Evolutionary conservation across 2,329 filamentous ascomycete species (phyloP), one percentile per base, ranked within the genome.

Genomic region (Colletotrichum australisinense): DNA sequence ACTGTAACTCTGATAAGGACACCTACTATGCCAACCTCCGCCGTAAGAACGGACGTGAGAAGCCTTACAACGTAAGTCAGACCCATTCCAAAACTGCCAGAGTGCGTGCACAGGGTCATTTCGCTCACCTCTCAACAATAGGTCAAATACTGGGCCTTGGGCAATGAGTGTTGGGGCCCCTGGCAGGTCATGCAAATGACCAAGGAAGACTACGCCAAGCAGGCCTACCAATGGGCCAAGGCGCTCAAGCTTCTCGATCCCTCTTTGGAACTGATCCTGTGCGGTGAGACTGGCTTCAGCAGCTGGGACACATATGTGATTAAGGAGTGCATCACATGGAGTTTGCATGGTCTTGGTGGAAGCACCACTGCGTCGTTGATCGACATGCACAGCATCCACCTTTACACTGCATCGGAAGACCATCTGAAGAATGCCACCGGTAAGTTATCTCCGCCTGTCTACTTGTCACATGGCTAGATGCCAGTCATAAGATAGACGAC

Each of bases 91-190:
- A 9, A 9, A n/a, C 42, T n/a, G 19, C 42, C 19, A n/a, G n/a
- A 5, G 42, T 5, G 8, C n/a, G 35, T 19, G 0, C 19, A 46
- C 12, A 2, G 60, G 35, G 28, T 28, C 56, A 73, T 49, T 26
- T 7, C 14, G 22, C 67, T 71, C 24, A 70, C 12, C 30, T n/a
- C 1, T 30, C n/a, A 35, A 35, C 11, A 7, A 7, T 65, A 82
- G 81, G 86, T 95, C 78, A 95, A 94, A 83, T 96, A 95, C 86
- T 97, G 94, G 94, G 93, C 93, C 1, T 88, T 97, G 30, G 94
- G 94, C 11, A 97, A 97, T 82, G 91, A 93, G 80, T 86, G 88
- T 81, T 93, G 89, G 88, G 91, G 91, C 5, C 88, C 90, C 22
- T 93, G 87, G 87, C 91, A 93, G 81, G 89, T 93, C 72, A 90